Percentiles rank a stretch among this genome's conserved stretches.
Evolutionary conservation across 148 eudicot species (phyloP).

Genomic region (Gaultheria prostrata): DNA sequence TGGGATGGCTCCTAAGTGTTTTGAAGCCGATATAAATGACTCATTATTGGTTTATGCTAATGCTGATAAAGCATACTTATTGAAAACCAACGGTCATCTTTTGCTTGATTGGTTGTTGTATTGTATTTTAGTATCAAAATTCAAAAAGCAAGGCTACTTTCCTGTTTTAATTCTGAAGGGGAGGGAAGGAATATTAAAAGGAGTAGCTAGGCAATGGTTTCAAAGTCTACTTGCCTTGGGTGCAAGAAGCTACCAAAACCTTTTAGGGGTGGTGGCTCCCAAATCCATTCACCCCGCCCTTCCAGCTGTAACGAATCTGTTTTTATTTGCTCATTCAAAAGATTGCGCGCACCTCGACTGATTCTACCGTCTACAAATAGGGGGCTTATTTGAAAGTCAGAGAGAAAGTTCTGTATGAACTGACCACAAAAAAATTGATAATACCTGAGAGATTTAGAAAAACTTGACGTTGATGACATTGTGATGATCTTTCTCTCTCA

Average conservation of each 20-base stretch:
- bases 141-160: constrained; percentile 37
- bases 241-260: constrained; percentile 58
- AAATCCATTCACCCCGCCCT: constrained; percentile 8
- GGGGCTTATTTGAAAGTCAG: too few relatives aligned
- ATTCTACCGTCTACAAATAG: too few relatives aligned
- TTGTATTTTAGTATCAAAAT: too few relatives aligned
- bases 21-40: not conserved
- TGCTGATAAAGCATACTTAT: constrained; percentile 20
- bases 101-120: constrained; percentile 32
- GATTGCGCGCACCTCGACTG: too few relatives aligned
- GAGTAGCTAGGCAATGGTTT: not conserved
- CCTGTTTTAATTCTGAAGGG: constrained; percentile 17
- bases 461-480: too few relatives aligned
- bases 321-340: constrained; percentile 48
- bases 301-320: constrained; percentile 35
- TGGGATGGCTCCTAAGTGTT: not conserved
- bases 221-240: constrained; percentile 55
- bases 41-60: not conserved
- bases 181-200: not conserved
- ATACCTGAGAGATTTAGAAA: too few relatives aligned
- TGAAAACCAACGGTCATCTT: constrained; percentile 16
- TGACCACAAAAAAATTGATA: too few relatives aligned
- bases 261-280: constrained; percentile 19
- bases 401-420: too few relatives aligned
- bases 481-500: too few relatives aligned